Conservation (phyloP, 352 stramenopile genomes). For the Phytopythium sindhum region DNA sequence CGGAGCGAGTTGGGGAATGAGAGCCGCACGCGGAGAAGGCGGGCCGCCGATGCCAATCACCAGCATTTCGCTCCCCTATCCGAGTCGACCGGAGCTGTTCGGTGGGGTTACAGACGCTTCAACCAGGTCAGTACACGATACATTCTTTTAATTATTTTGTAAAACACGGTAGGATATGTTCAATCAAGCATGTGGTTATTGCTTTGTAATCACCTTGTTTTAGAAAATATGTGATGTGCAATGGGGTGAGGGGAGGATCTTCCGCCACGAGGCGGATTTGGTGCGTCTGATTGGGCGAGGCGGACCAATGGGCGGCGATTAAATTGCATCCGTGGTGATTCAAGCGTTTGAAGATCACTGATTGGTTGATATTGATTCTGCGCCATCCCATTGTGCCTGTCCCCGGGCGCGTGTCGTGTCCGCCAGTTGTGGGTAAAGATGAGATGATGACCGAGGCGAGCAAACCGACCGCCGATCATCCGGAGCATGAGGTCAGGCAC, state of each 20-base stretch:
- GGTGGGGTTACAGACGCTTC: not conserved
- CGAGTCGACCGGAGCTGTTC: not conserved
- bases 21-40: not conserved
- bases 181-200: not conserved
- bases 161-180: not conserved
- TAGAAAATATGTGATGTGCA: not conserved
- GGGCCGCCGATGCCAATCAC: not conserved
- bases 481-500: not conserved
- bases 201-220: not conserved
- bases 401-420: not conserved
- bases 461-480: slow-evolving; percentile 2
- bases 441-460: not conserved
- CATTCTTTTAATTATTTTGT: no score
- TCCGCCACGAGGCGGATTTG: slow-evolving; percentile 8
- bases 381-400: not conserved
- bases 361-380: slow-evolving; percentile 12
- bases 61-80: no score
- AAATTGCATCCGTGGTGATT: slow-evolving; percentile 5
- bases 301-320: not conserved
- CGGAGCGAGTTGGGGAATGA: not conserved
- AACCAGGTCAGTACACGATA: not conserved
- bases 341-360: not conserved
- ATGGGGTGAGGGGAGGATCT: not conserved
- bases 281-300: not conserved
- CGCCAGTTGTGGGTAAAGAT: not conserved